Percentiles rank a stretch among this genome's conserved stretches.
Conservation (phyloP, 345 rosid genomes). For the Sisymbrium altissimum region DNA sequence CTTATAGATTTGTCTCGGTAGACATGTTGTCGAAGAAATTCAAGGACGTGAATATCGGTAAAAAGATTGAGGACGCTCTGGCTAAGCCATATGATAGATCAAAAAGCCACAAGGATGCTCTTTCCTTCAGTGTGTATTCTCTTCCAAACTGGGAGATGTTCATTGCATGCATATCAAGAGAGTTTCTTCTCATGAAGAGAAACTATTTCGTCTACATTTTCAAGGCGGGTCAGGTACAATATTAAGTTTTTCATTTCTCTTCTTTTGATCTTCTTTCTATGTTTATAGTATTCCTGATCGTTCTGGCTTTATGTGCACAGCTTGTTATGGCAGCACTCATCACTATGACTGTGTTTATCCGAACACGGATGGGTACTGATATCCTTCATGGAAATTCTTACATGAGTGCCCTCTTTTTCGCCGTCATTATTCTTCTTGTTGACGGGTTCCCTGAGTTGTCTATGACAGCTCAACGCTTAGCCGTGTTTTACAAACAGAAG, state of each 20-base stretch:
- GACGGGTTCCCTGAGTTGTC: slow-evolving; percentile 80
- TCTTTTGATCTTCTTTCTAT: slow-evolving; percentile 1
- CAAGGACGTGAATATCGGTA: slow-evolving; percentile 63
- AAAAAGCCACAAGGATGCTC: slow-evolving; percentile 68
- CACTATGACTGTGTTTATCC: slow-evolving; percentile 58
- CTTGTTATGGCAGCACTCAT: slow-evolving; percentile 48
- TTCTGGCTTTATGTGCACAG: slow-evolving; percentile 39
- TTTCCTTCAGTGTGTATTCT: slow-evolving; percentile 65
- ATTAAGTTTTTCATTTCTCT: neutral
- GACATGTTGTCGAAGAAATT: slow-evolving; percentile 64
- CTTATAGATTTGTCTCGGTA: slow-evolving; percentile 55
- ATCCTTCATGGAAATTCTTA: slow-evolving; percentile 66
- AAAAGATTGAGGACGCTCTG: slow-evolving; percentile 59
- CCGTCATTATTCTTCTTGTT: slow-evolving; percentile 51
- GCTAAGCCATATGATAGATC: slow-evolving; percentile 69
- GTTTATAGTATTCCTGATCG: slow-evolving; percentile 1
- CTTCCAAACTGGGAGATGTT: slow-evolving; percentile 56
- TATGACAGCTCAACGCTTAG: slow-evolving; percentile 70
- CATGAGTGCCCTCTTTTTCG: slow-evolving; percentile 67
- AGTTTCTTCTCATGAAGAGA: slow-evolving; percentile 82
- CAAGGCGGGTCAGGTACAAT: slow-evolving; percentile 44
- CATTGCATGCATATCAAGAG: slow-evolving; percentile 74
- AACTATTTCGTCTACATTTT: slow-evolving; percentile 76
- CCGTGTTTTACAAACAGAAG: slow-evolving; percentile 91
- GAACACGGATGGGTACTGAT: slow-evolving; percentile 68